Percentiles rank a stretch among this genome's conserved stretches.
Evolutionary conservation across 2,329 filamentous ascomycete genomes (phyloP).

Genomic region (Aureobasidium pullulans): DNA sequence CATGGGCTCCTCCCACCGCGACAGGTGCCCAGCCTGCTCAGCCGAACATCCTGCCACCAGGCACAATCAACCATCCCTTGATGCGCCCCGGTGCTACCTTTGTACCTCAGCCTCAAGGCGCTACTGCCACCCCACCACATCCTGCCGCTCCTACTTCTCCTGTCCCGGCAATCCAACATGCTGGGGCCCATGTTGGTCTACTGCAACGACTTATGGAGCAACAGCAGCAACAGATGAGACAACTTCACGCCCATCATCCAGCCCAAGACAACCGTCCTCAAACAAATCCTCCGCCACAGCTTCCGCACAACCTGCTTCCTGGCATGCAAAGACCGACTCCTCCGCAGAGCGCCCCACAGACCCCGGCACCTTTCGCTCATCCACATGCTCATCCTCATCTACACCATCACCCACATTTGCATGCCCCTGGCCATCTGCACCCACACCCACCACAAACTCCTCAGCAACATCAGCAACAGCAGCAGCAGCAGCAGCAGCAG

Average conservation of each 20-base stretch:
- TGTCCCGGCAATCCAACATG: background rate
- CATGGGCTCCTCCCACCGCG: background rate
- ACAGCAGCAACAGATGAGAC: conserved; percentile 1
- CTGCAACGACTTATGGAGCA: conserved; percentile 3
- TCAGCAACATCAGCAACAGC: background rate
- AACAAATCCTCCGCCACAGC: background rate
- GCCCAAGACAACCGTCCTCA: background rate
- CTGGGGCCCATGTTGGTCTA: background rate
- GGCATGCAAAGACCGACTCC: background rate
- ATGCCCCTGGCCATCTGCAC: background rate
- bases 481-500: background rate
- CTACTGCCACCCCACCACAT: background rate
- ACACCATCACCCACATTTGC: background rate
- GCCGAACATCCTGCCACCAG: background rate
- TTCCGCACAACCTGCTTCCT: background rate
- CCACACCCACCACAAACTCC: background rate
- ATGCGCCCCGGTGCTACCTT: background rate
- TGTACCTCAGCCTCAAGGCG: background rate
- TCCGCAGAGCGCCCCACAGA: background rate
- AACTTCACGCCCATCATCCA: background rate
- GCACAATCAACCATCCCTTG: background rate
- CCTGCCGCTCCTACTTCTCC: background rate
- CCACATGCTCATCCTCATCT: background rate
- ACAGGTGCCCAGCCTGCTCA: background rate
- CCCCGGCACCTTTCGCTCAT: background rate